Percentiles rank a stretch among this genome's conserved stretches.
phyloP scores from a whole-genome alignment of 2,329 filamentous ascomycete genomes.

The Stagonosporopsis chrysanthemi region DNA sequence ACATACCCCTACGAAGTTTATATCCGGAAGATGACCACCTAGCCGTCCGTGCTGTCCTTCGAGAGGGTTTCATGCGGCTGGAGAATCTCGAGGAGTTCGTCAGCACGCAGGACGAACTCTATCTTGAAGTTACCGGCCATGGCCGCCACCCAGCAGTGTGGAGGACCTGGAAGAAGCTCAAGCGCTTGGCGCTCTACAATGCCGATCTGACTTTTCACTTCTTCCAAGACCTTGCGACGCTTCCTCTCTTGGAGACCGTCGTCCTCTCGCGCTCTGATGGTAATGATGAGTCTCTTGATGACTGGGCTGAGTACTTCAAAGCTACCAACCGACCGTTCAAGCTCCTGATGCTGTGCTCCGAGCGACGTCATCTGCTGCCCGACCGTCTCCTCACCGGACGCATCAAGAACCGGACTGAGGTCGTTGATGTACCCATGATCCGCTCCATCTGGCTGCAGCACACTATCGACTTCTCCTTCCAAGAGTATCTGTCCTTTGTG shows the following conservation, averaged over 20 bases:
- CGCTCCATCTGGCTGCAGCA: constrained; percentile 52
- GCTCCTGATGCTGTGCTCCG: constrained; percentile 32
- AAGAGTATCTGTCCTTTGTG: constrained; percentile 54
- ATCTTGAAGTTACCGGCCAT: constrained; percentile 41
- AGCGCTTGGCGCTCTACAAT: constrained; percentile 55
- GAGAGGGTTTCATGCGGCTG: constrained; percentile 56
- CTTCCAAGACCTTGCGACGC: constrained; percentile 42
- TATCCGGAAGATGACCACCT: constrained; percentile 55
- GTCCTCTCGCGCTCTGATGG: constrained; percentile 53
- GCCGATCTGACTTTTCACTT: constrained; percentile 48
- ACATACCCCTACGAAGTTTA: constrained; percentile 58
- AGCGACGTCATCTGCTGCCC: constrained; percentile 22
- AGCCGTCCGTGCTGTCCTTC: constrained; percentile 49
- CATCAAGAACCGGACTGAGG: constrained; percentile 37
- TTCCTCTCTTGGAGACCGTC: constrained; percentile 52
- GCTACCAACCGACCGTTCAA: constrained; percentile 24
- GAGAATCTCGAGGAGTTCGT: constrained; percentile 58
- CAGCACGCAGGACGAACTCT: constrained; percentile 57
- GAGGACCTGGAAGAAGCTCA: constrained; percentile 55
- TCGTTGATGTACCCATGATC: constrained; percentile 48
- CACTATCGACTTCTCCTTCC: constrained; percentile 50
- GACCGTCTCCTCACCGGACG: constrained; percentile 26
- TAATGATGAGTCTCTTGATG: constrained; percentile 30
- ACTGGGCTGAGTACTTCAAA: constrained; percentile 55
- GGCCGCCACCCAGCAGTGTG: constrained; percentile 49